Conservation (phyloP, 2,329 filamentous ascomycete genomes). For the Exophiala phaeomuriformis region DNA sequence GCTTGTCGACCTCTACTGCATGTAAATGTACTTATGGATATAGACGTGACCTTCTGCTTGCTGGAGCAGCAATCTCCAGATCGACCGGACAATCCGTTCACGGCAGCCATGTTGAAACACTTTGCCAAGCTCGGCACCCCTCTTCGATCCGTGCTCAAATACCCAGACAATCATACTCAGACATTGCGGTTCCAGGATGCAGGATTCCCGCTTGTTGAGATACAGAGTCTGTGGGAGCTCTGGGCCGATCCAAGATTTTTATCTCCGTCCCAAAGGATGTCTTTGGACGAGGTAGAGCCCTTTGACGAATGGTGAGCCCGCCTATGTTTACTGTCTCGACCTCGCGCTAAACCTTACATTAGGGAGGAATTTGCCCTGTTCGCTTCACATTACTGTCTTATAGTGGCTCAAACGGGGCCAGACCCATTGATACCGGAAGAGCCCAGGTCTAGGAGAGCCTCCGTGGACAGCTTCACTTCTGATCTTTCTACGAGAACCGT, state of each 20-base stretch:
- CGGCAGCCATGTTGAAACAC: constrained; percentile 26
- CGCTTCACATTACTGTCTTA: constrained; percentile 71
- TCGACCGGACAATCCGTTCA: constrained; percentile 72
- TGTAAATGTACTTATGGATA: constrained; percentile 4
- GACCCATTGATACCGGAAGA: constrained; percentile 22
- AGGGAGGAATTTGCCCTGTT: constrained; percentile 80
- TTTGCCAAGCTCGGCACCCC: constrained; percentile 26
- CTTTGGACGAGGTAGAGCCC: constrained; percentile 64
- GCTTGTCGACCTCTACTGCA: constrained; percentile 17
- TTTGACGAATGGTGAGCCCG: constrained; percentile 72
- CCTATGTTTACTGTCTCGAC: neutral
- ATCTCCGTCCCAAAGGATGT: constrained; percentile 49
- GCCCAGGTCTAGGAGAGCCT: constrained; percentile 22
- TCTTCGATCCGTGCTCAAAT: constrained; percentile 46
- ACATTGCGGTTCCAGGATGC: constrained; percentile 56
- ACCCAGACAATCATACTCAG: constrained; percentile 62
- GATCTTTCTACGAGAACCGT: constrained; percentile 26
- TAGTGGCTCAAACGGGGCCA: constrained; percentile 24
- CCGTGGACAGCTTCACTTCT: constrained; percentile 23
- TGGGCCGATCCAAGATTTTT: constrained; percentile 69
- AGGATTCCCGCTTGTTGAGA: constrained; percentile 60
- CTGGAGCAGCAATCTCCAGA: constrained; percentile 81
- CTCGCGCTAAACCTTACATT: neutral
- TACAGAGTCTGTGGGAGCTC: constrained; percentile 70
- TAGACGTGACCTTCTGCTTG: constrained; percentile 68